Percentiles rank a stretch among this genome's conserved stretches.
Evolutionary conservation across 139 green algal genomes (phyloP).

Genomic region (Tetradesmus lagerheimii): DNA sequence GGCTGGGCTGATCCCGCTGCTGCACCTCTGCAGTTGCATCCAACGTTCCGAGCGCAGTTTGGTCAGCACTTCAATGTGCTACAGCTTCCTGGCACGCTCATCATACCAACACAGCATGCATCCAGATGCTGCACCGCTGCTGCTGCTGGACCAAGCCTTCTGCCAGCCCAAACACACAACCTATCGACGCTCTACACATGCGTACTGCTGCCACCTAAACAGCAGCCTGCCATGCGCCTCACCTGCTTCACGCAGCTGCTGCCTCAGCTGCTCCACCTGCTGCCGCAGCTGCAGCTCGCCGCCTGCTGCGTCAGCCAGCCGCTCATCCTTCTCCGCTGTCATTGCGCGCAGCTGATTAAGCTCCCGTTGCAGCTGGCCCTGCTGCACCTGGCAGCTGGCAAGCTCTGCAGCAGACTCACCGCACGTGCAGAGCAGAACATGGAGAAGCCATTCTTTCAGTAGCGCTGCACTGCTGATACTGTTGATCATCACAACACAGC

Average conservation of each 20-base stretch:
- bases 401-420: conserved; percentile 23
- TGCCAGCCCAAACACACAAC: not conserved
- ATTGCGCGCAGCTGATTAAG: conserved; percentile 56
- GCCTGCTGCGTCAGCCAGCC: conserved; percentile 38
- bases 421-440: not conserved
- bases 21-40: conserved; percentile 39
- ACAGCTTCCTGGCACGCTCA: too few species aligned
- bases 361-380: conserved; percentile 42
- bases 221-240: not conserved
- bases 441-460: not conserved
- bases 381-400: conserved; percentile 3
- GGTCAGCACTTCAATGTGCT: too few species aligned
- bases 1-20: conserved; percentile 32
- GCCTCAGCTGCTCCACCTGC: conserved; percentile 30
- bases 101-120: not conserved
- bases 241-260: conserved; percentile 43
- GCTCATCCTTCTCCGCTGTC: conserved; percentile 44
- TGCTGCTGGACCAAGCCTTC: not conserved
- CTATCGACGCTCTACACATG: not conserved
- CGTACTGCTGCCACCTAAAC: not conserved
- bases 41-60: too few species aligned
- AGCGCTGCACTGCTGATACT: not conserved
- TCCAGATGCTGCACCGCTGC: not conserved
- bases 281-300: conserved; percentile 46
- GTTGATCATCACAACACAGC: not conserved